phyloP scores from a whole-genome alignment of 2,329 filamentous ascomycete species.

The Talaromyces albobiverticillius region DNA sequence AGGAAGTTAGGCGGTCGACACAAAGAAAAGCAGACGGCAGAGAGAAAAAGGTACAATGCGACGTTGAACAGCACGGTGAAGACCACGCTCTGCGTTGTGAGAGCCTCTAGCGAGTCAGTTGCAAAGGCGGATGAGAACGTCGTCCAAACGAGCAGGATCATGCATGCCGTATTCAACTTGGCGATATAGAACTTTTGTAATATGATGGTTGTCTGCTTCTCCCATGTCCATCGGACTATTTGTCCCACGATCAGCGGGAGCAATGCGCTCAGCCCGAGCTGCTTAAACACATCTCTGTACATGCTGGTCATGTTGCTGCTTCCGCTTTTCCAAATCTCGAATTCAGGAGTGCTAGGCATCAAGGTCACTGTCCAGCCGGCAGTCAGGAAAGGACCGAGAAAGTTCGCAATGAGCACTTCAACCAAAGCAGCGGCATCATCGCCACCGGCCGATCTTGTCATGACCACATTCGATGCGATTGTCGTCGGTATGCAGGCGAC shows the following conservation, averaged over 20 bases:
- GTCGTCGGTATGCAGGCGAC: constrained; percentile 69
- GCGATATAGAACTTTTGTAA: constrained; percentile 54
- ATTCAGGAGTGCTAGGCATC: constrained; percentile 44
- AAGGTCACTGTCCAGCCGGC: constrained; percentile 60
- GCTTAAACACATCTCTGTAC: constrained; percentile 65
- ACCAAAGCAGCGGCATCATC: constrained; percentile 65
- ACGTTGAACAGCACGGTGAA: constrained; percentile 68
- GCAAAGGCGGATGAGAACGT: constrained; percentile 53
- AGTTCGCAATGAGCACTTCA: constrained; percentile 68
- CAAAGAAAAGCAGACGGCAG: constrained; percentile 53
- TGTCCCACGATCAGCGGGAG: constrained; percentile 64
- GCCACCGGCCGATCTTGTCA: constrained; percentile 67
- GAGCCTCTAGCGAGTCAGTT: constrained; percentile 58
- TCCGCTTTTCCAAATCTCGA: constrained; percentile 41
- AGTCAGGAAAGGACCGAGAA: constrained; percentile 65
- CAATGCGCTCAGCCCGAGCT: constrained; percentile 65
- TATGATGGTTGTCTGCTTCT: constrained; percentile 37
- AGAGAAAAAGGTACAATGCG: constrained; percentile 63
- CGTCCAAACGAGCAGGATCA: constrained; percentile 53
- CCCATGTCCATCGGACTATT: constrained; percentile 54
- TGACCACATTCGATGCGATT: constrained; percentile 70
- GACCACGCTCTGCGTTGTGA: constrained; percentile 60
- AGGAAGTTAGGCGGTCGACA: constrained; percentile 39
- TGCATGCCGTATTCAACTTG: constrained; percentile 44
- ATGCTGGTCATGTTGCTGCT: constrained; percentile 56